Base-by-base conservation (phyloP, 2,329 filamentous ascomycete species). In the Paecilomyces sp. region DNA sequence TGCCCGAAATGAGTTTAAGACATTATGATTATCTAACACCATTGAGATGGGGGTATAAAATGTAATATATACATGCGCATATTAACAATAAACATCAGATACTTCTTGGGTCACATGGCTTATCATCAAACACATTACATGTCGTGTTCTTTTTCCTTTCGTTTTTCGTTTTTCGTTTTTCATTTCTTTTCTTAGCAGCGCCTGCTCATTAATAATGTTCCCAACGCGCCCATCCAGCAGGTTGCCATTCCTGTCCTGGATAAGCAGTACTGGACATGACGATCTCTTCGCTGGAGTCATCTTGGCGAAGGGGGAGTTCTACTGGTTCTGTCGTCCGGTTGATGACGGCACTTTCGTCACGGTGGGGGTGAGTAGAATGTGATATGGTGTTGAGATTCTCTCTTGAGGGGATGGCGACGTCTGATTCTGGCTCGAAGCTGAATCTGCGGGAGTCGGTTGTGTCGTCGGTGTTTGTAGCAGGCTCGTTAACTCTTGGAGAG, bases 191-290 rank as follows among this genome's bases (percentile, higher is more conserved):
- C 22, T 28, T 28, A 28, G 3, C 3, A 28, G 25, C 25, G 22
- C 25, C 25, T 4, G 25, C 3, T 28, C 12, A 31, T 60, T 58
- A 64, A 56, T 63, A 63, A 28, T 60, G 60, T 36, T 58, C 58
- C 60, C 61, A 63, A 28, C 61, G 52, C 22, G 56, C 54, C 52
- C 56, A 64, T 4, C 63, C 63, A 55, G 60, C 57, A 13, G 77
- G 77, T 59, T 67, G 70, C 77, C 77, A 80, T 65, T 79, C 76
- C 69, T 79, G 77, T 9, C 78, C 79, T 1, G 79, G 79, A 65
- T 80, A 80, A 18, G 77, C 71, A 1, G 79, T 80, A n/a, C 76
- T 75, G 5, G 75, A 77, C 78, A 80, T 80, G 25, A 76, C 61
- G 33, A 79, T 74, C 58, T 80, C 76, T 55, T 80, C 79, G 30